These are phyloP conservation scores for Rhizopogon vesiculosus DNA, from an alignment of 768 basidiomycete species.

Conservation along the genomic window DNA sequence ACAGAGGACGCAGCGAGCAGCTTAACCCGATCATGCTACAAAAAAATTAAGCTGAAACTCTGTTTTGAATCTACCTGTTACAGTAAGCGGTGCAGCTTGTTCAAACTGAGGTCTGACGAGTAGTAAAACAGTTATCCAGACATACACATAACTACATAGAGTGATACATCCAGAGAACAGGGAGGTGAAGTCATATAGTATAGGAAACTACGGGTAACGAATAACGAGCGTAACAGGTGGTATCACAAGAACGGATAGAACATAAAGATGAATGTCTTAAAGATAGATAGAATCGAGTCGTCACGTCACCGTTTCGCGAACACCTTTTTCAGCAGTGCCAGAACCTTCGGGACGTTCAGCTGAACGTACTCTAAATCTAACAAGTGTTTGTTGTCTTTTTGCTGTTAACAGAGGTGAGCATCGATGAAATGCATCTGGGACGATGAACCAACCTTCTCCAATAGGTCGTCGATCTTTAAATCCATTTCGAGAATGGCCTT, in stretches of 20 bases:
- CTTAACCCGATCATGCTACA: too few relatives aligned
- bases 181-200: slow-evolving; percentile 2
- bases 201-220: slow-evolving; percentile 13
- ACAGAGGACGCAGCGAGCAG: too few relatives aligned
- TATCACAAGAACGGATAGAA: slow-evolving; percentile 29
- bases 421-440: background rate
- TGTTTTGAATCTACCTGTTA: too few relatives aligned
- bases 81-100: too few relatives aligned
- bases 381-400: slow-evolving; percentile 98
- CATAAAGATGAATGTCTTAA: slow-evolving; percentile 18
- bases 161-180: slow-evolving; percentile 29
- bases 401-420: slow-evolving; percentile 45
- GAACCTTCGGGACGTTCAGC: slow-evolving; percentile 92
- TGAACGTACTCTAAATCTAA: slow-evolving; percentile 98
- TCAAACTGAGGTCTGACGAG: background rate
- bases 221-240: slow-evolving; percentile 19
- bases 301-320: slow-evolving; percentile 74
- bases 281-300: slow-evolving; percentile 10
- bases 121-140: slow-evolving; percentile 32
- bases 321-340: slow-evolving; percentile 90
- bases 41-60: too few relatives aligned
- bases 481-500: slow-evolving; percentile 99
- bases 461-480: slow-evolving; percentile 94
- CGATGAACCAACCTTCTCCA: slow-evolving; percentile 76
- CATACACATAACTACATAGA: slow-evolving; percentile 32